Conservation (phyloP, 2,329 filamentous ascomycete genomes). For the Cladosporium sp. region DNA sequence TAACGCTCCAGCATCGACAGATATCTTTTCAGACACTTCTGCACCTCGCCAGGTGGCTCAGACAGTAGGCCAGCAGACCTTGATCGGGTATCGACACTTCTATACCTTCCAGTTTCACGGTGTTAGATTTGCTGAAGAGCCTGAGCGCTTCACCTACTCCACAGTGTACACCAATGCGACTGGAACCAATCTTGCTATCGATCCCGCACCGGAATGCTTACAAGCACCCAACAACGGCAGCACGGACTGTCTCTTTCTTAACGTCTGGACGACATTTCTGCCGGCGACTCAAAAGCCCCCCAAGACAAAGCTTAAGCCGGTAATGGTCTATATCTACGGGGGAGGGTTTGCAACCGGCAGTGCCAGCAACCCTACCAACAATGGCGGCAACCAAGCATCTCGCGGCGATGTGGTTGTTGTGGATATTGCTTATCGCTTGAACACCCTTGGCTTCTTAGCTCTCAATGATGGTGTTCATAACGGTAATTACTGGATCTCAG, state of each 20-base stretch:
- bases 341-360: slow-evolving; percentile 46
- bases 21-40: slow-evolving; percentile 23
- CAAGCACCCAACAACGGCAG: slow-evolving; percentile 22
- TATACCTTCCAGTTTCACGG: slow-evolving; percentile 26
- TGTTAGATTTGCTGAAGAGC: slow-evolving; percentile 26
- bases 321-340: slow-evolving; percentile 51
- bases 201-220: slow-evolving; percentile 24
- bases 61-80: slow-evolving; percentile 22
- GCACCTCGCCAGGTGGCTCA: slow-evolving; percentile 25
- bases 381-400: slow-evolving; percentile 48
- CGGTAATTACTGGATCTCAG: slow-evolving; percentile 53
- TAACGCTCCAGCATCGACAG: slow-evolving; percentile 26
- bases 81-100: slow-evolving; percentile 27
- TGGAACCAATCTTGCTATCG: slow-evolving; percentile 23
- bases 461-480: slow-evolving; percentile 45
- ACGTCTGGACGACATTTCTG: slow-evolving; percentile 43
- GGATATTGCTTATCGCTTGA: slow-evolving; percentile 46
- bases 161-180: slow-evolving; percentile 20
- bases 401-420: slow-evolving; percentile 48
- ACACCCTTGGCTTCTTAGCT: slow-evolving; percentile 39
- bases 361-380: slow-evolving; percentile 47
- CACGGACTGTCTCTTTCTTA: slow-evolving; percentile 42
- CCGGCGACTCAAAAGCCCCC: slow-evolving; percentile 22
- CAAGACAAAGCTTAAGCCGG: slow-evolving; percentile 42
- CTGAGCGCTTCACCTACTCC: slow-evolving; percentile 26